Conservation (phyloP, 805 yeast genomes). For the Wickerhamiella domercqiae region DNA sequence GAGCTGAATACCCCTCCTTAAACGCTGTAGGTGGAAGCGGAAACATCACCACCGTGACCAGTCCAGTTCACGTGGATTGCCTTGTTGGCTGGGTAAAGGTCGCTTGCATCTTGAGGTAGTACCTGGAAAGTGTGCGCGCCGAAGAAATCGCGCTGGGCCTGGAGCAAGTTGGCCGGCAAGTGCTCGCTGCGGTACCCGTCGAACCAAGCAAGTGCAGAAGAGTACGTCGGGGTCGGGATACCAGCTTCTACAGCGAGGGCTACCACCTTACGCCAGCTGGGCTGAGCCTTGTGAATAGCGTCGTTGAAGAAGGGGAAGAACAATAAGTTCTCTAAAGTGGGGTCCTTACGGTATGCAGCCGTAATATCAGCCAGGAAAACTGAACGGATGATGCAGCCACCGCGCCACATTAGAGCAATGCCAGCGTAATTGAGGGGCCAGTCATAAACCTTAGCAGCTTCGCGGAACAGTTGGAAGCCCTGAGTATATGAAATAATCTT, state of each 20-base stretch:
- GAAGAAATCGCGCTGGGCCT: slow-evolving; percentile 99
- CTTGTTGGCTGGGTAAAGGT: slow-evolving; percentile 56
- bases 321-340: slow-evolving; percentile 86
- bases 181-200: slow-evolving; percentile 96
- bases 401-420: slow-evolving; percentile 99
- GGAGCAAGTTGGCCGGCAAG: slow-evolving; percentile 94
- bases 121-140: slow-evolving; percentile 99
- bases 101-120: slow-evolving; percentile 71
- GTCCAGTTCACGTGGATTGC: slow-evolving; percentile 98
- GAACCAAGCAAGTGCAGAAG: slow-evolving; percentile 93
- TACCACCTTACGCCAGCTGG: slow-evolving; percentile 86
- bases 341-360: slow-evolving; percentile 84
- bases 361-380: slow-evolving; percentile 96
- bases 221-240: slow-evolving; percentile 94
- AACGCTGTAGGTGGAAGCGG: slow-evolving; percentile 90
- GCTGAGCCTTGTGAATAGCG: slow-evolving; percentile 86
- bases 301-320: slow-evolving; percentile 88
- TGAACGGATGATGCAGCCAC: slow-evolving; percentile 99
- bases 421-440: slow-evolving; percentile 98
- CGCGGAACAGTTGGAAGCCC: slow-evolving; percentile 98
- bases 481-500: slow-evolving; percentile 97
- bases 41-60: slow-evolving; percentile 94
- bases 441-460: slow-evolving; percentile 91
- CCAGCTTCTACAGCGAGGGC: slow-evolving; percentile 69
- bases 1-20: slow-evolving; percentile 30